phyloP scores from a whole-genome alignment of 352 stramenopile species.

The Elongisporangium prolatum region DNA sequence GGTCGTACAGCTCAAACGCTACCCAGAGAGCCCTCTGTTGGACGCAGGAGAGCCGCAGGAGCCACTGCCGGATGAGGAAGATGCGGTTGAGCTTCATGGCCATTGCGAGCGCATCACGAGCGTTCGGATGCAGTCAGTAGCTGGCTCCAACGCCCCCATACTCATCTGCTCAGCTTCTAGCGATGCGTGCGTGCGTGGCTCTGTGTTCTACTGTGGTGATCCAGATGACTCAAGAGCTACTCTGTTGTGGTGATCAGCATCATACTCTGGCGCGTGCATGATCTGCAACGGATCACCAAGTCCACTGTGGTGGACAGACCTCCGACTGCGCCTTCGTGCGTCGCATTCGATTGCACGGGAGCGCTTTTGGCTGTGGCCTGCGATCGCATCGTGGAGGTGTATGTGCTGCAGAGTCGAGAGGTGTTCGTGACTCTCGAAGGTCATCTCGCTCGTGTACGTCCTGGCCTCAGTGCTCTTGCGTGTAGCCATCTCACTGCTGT shows the following conservation, averaged over 20 bases:
- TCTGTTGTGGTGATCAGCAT: slow-evolving; percentile 24
- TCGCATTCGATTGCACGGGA: slow-evolving; percentile 64
- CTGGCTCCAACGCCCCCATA: slow-evolving; percentile 10
- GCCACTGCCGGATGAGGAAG: slow-evolving; percentile 15
- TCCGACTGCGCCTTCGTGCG: slow-evolving; percentile 27
- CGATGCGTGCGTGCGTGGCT: slow-evolving; percentile 13
- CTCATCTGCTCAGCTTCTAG: slow-evolving; percentile 54
- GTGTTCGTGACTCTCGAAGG: slow-evolving; percentile 68
- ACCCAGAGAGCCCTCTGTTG: slow-evolving; percentile 8
- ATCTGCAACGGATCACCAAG: slow-evolving; percentile 19
- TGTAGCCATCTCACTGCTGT: neutral
- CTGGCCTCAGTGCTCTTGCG: neutral
- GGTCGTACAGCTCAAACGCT: slow-evolving; percentile 39
- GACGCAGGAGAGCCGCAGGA: slow-evolving; percentile 6
- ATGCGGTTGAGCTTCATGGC: slow-evolving; percentile 39
- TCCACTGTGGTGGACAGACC: slow-evolving; percentile 38
- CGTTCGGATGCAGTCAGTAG: slow-evolving; percentile 21
- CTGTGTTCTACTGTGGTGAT: neutral
- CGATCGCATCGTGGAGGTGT: slow-evolving; percentile 49
- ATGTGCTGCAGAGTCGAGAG: slow-evolving; percentile 42
- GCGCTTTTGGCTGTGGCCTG: slow-evolving; percentile 50
- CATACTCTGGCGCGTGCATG: slow-evolving; percentile 54
- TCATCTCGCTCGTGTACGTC: slow-evolving; percentile 47
- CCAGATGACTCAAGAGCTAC: neutral
- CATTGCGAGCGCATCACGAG: slow-evolving; percentile 39